A percentile compares a stretch with the other conserved stretches of the same genome.
phyloP scores from a whole-genome alignment of 1,284 basidiomycete species.

The Abortiporus biennis region DNA sequence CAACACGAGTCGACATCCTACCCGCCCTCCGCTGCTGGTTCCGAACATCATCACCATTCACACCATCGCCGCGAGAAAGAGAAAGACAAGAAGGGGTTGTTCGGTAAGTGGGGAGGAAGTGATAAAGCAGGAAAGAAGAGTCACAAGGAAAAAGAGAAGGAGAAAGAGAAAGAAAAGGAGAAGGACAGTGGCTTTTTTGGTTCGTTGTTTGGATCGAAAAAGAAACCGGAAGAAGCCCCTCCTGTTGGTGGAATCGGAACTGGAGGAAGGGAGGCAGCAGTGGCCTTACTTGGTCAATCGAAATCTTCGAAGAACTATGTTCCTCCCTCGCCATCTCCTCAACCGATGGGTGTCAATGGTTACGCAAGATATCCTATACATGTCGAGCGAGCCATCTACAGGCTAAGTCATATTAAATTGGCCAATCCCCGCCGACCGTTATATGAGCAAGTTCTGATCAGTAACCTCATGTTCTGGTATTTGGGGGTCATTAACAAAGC shows the following conservation, averaged over 20 bases:
- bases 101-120: slow-evolving; percentile 66
- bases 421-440: slow-evolving; percentile 94
- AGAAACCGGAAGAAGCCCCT: slow-evolving; percentile 57
- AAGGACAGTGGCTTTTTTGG: slow-evolving; percentile 82
- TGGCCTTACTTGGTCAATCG: slow-evolving; percentile 75
- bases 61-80: slow-evolving; percentile 50
- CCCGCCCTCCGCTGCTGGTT: slow-evolving; percentile 24
- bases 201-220: slow-evolving; percentile 82
- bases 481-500: slow-evolving; percentile 94
- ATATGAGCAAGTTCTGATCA: slow-evolving; percentile 98
- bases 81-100: slow-evolving; percentile 75
- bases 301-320: slow-evolving; percentile 68
- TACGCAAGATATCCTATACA: slow-evolving; percentile 94
- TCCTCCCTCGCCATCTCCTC: slow-evolving; percentile 54
- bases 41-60: no score
- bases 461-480: slow-evolving; percentile 99
- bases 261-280: slow-evolving; percentile 74
- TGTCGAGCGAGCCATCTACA: slow-evolving; percentile 96
- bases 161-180: slow-evolving; percentile 65
- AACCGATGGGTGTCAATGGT: slow-evolving; percentile 58
- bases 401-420: slow-evolving; percentile 96
- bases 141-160: slow-evolving; percentile 40
- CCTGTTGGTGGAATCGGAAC: slow-evolving; percentile 43
- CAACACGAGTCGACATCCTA: slow-evolving; percentile 20
- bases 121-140: slow-evolving; percentile 46